A percentile compares a stretch with the other conserved stretches of the same genome.
phyloP scores from a whole-genome alignment of 257 asterid genomes.

The Scutellaria galericulata region DNA sequence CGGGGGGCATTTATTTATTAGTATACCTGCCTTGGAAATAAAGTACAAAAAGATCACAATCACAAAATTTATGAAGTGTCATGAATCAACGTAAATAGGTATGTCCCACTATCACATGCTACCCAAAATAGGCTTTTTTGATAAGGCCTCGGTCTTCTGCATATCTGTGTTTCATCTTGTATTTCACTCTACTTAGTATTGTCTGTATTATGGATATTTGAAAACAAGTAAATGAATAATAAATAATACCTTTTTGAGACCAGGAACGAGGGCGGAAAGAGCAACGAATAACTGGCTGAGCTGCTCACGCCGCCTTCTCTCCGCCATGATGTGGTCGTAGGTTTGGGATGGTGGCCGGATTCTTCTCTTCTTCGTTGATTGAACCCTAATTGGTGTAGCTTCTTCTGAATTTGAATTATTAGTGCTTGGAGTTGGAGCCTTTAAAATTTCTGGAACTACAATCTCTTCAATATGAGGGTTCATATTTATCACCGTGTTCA shows the following conservation, averaged over 20 bases:
- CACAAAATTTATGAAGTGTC: neutral
- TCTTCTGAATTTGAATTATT: slow-evolving; percentile 1
- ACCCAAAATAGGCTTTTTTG: neutral
- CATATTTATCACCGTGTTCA: neutral
- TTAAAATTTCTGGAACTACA: slow-evolving; percentile 26
- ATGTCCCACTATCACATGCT: neutral
- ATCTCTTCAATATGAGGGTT: slow-evolving; percentile 5
- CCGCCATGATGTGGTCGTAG: slow-evolving; percentile 4
- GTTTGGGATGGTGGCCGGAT: slow-evolving; percentile 37
- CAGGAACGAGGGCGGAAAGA: slow-evolving; percentile 40
- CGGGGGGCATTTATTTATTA: slow-evolving; percentile 13
- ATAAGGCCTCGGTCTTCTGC: too few relatives aligned
- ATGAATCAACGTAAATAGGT: neutral
- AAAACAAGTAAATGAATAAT: too few relatives aligned
- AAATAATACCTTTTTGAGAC: slow-evolving; percentile 31
- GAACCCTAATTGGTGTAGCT: neutral
- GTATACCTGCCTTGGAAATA: neutral
- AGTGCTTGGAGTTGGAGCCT: neutral
- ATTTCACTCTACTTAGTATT: too few relatives aligned
- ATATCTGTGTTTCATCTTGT: too few relatives aligned
- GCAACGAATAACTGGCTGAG: slow-evolving; percentile 41
- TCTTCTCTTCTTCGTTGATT: slow-evolving; percentile 30
- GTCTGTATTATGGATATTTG: too few relatives aligned
- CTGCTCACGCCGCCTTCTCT: slow-evolving; percentile 45
- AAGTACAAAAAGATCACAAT: neutral